Evolutionary conservation across 345 rosid genomes (phyloP), one percentile per base, ranked within the genome.

Genomic region (Crucihimalaya himalaica): DNA sequence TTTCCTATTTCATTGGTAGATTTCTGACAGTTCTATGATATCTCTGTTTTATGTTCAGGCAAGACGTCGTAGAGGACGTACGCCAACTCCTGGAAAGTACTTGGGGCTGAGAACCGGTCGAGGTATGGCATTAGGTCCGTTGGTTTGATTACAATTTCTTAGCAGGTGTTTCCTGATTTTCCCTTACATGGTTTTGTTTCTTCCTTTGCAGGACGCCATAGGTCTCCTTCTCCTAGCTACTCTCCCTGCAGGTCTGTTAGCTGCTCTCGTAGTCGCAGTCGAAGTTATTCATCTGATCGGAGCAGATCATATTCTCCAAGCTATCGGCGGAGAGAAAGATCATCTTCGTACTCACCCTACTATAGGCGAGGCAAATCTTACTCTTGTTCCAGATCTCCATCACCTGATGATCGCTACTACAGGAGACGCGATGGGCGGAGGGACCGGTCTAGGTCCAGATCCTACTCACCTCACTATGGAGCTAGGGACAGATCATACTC

Each of bases 81-180:
- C 97, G 52, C 98, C 98, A 28, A 94, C 98, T 58, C 98, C 98
- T 3, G 97, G 99, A 76, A 88, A 72, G 82, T 95, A 95, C 70
- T 71, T 95, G 79, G 99, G 99, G 45, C 77, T 86, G 80, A 87
- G 87, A 78, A 79, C 86, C 0, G 8, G 75, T 72, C 81, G 82
- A 15, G 98, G 98, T 89, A 83, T 37, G 63, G 32, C 65, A n/a
- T 64, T 45, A 63, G 5, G 8, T 4, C 18, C 27, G 9, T 15
- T 16, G 53, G 32, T 46, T 55, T 27, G 48, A 7, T 25, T 6
- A 4, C 70, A 16, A 53, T 40, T 5, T 16, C 32, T 21, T 70
- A 15, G 4, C 15, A 1, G 6, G 20, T 18, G 0, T 37, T 28
- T 70, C 9, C 43, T n/a, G 34, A 12, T 66, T 45, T 43, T 1